Percentiles rank a stretch among this genome's conserved stretches.
phyloP scores from a whole-genome alignment of 2,329 filamentous ascomycete species.

The Ilyonectria robusta region DNA sequence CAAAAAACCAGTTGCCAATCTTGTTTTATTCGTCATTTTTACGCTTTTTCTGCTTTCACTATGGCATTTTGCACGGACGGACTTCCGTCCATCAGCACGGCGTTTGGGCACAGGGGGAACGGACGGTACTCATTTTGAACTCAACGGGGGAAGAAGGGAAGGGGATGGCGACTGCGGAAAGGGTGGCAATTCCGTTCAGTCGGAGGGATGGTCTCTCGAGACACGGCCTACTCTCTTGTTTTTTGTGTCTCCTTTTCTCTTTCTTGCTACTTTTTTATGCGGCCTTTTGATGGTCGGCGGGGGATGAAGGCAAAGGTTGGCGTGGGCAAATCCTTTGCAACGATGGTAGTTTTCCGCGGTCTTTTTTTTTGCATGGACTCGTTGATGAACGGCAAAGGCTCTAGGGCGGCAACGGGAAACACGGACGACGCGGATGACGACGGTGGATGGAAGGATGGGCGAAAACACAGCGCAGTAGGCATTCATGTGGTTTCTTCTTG shows the following conservation, averaged over 20 bases:
- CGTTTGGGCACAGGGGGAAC: conserved; percentile 48
- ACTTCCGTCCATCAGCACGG: conserved; percentile 47
- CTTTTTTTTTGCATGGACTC: conserved; percentile 12
- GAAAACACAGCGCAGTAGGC: conserved; percentile 33
- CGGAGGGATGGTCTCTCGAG: conserved; percentile 32
- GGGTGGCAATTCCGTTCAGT: conserved; percentile 34
- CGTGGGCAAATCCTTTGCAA: background rate
- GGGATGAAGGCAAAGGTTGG: conserved; percentile 3
- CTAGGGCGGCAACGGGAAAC: conserved; percentile 7
- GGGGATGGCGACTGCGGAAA: conserved; percentile 36
- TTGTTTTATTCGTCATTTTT: conserved; percentile 37
- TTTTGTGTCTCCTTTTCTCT: conserved; percentile 30
- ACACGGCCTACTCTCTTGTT: conserved; percentile 32
- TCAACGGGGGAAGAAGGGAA: conserved; percentile 30
- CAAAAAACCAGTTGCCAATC: conserved; percentile 38
- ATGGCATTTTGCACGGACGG: conserved; percentile 43
- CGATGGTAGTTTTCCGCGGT: conserved; percentile 13
- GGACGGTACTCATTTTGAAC: conserved; percentile 33
- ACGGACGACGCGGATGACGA: background rate
- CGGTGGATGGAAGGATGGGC: conserved; percentile 5
- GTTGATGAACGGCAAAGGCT: conserved; percentile 2
- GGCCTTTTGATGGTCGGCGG: conserved; percentile 17
- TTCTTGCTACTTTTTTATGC: conserved; percentile 30
- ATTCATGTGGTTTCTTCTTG: conserved; percentile 35
- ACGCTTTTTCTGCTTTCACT: conserved; percentile 34